Percentiles rank a stretch among this genome's conserved stretches.
phyloP scores from a whole-genome alignment of 169 alveolate genomes.

The Eimeria acervulina region DNA sequence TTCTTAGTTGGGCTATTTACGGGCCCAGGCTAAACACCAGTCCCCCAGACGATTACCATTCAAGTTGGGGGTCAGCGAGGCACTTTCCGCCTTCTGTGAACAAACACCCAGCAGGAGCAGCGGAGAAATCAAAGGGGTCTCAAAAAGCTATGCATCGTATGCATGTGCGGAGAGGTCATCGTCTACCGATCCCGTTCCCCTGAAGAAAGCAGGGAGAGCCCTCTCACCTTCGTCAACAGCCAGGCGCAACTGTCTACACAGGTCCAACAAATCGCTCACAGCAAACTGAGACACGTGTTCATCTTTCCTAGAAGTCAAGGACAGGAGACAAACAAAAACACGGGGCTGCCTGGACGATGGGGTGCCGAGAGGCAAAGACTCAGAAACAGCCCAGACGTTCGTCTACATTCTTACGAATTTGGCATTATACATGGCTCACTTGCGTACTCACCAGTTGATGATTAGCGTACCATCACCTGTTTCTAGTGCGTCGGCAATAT shows the following conservation, averaged over 20 bases:
- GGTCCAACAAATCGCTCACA: slow-evolving; percentile 60
- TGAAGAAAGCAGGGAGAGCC: not conserved
- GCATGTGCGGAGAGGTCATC: not conserved
- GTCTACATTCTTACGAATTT: not conserved
- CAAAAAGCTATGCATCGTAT: not conserved
- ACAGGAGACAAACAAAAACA: not conserved
- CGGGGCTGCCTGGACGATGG: not conserved
- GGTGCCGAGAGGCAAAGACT: not conserved
- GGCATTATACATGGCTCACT: not conserved
- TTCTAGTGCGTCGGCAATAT: slow-evolving; percentile 16
- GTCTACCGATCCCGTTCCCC: not conserved
- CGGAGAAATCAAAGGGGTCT: not conserved
- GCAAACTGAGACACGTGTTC: slow-evolving; percentile 17
- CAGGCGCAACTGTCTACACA: slow-evolving; percentile 56
- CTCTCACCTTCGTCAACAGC: slow-evolving; percentile 46
- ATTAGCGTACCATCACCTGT: not conserved
- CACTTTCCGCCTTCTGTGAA: slow-evolving; percentile 18
- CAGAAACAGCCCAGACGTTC: not conserved
- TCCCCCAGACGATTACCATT: slow-evolving; percentile 35
- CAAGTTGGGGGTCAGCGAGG: slow-evolving; percentile 52
- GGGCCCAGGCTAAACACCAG: not conserved
- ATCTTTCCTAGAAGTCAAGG: slow-evolving; percentile 24
- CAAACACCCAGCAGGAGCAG: not conserved
- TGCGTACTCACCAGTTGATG: slow-evolving; percentile 39
- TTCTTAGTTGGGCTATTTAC: not conserved